These are phyloP conservation scores for Annulohypoxylon truncatum DNA, from an alignment of 2,329 filamentous ascomycete species.

Conservation along the genomic window DNA sequence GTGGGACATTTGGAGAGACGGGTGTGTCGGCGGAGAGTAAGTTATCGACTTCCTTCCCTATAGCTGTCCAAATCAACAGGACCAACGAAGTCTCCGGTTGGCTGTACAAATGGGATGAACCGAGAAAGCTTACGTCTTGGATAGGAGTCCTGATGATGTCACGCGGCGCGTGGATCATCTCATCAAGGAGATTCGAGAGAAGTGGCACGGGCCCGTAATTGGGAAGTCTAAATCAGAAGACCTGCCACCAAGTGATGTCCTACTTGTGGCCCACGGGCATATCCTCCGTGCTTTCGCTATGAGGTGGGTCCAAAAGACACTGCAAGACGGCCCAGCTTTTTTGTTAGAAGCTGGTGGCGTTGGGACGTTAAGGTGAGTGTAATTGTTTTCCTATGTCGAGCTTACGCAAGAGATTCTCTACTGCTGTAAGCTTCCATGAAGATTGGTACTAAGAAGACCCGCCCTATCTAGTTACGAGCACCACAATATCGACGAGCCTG, in stretches of 20 bases:
- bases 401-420: not conserved
- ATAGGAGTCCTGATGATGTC: conserved; percentile 76
- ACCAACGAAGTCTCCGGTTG: not conserved
- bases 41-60: conserved; percentile 47
- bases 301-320: conserved; percentile 80
- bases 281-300: conserved; percentile 89
- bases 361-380: conserved; percentile 75
- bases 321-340: conserved; percentile 81
- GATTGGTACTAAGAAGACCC: conserved; percentile 13
- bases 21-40: conserved; percentile 86
- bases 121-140: conserved; percentile 4
- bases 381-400: not conserved
- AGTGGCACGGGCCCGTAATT: conserved; percentile 72
- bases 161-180: conserved; percentile 78
- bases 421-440: not conserved
- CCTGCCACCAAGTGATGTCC: conserved; percentile 69
- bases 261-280: conserved; percentile 90
- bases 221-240: conserved; percentile 58
- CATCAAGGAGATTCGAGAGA: conserved; percentile 78
- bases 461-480: conserved; percentile 74
- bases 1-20: conserved; percentile 93
- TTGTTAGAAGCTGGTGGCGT: conserved; percentile 91
- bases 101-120: not conserved
- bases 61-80: not conserved
- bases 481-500: conserved; percentile 80